Base-by-base conservation (phyloP, 768 basidiomycete species). In the Kwoniella sp. region DNA sequence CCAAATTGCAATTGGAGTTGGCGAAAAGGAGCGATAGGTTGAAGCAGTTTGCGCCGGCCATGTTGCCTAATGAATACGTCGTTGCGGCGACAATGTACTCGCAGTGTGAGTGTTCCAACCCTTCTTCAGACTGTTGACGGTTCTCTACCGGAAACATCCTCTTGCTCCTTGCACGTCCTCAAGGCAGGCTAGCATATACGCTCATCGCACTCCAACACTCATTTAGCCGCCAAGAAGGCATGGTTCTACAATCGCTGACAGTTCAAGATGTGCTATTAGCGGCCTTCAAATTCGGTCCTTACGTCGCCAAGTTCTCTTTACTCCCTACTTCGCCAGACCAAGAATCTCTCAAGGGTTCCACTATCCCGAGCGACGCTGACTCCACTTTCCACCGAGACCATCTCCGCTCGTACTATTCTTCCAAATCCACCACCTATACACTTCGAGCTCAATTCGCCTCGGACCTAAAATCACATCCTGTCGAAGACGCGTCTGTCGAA, bases 21-120 rank as follows among this genome's bases (percentile, higher is more conserved):
- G 67, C 67, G 2, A 64, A 64, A 29, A 40, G 67, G 40, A 55
- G 46, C 17, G 67, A 68, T 68, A 50, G 67, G 49, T 40, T 68
- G 37, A 68, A 68, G 50, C 67, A 68, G 30, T 64, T 68, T 46
- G 67, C 67, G 12, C 67, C 67, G 10, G 40, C 47, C 19, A 60
- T 68, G 67, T 37, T 68, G 49, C 62, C 67, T 10, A 68, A 68
- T 50, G 58, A 64, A 17, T 68, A 64, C 40, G 56, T 68, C 13
- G 58, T 68, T 8, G 67, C 52, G 0, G 59, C 62, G 15, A 63
- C 63, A 1, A 59, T 68, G 25, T 68, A 55, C 44, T 63, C 62
- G 24, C 67, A 68, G 44, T 68, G 67, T 68, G 49, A 60, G 67
- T 60, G 36, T n/a, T n/a, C n/a, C n/a, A n/a, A n/a, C n/a, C n/a